A percentile compares a stretch with the other conserved stretches of the same genome.
phyloP scores from a whole-genome alignment of 352 stramenopile species.

The Nothophytophthora sp. region DNA sequence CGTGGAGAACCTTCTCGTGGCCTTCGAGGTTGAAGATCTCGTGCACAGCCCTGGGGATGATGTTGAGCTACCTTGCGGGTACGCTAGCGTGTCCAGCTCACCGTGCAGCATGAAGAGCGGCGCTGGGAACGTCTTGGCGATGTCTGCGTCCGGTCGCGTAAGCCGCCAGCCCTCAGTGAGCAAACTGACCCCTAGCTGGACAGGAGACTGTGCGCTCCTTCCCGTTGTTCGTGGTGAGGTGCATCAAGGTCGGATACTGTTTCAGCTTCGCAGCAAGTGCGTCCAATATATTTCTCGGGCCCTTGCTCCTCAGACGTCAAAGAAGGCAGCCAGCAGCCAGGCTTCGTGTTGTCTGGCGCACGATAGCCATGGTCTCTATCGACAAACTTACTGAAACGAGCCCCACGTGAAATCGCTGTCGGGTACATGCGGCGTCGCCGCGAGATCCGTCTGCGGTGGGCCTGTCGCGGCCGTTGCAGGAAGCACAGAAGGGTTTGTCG shows the following conservation, averaged over 20 bases:
- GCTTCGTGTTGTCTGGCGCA: too few species aligned
- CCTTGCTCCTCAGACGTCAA: too few species aligned
- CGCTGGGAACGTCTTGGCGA: constrained; percentile 20
- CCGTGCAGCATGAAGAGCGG: constrained; percentile 43
- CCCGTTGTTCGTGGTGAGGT: too few species aligned
- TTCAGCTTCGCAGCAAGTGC: too few species aligned
- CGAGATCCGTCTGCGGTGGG: constrained; percentile 1
- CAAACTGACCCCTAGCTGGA: constrained; percentile 20
- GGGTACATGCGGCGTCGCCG: background rate
- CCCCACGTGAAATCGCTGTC: constrained; percentile 27
- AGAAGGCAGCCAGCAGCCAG: too few species aligned
- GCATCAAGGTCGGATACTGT: too few species aligned
- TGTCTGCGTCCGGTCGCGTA: constrained; percentile 18
- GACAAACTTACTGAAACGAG: constrained; percentile 30
- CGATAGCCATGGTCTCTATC: too few species aligned
- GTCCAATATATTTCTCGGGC: too few species aligned
- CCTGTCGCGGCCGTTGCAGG: background rate
- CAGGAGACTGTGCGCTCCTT: too few species aligned
- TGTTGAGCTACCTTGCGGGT: constrained; percentile 37
- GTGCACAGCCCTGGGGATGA: constrained; percentile 34
- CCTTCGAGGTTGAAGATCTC: constrained; percentile 45
- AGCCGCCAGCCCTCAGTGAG: constrained; percentile 25
- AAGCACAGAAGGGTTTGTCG: too few species aligned
- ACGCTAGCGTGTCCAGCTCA: constrained; percentile 39
- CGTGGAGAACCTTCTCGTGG: constrained; percentile 26